Conservation (phyloP, 2,329 filamentous ascomycete genomes). For the Pestalotiopsis sp. region DNA sequence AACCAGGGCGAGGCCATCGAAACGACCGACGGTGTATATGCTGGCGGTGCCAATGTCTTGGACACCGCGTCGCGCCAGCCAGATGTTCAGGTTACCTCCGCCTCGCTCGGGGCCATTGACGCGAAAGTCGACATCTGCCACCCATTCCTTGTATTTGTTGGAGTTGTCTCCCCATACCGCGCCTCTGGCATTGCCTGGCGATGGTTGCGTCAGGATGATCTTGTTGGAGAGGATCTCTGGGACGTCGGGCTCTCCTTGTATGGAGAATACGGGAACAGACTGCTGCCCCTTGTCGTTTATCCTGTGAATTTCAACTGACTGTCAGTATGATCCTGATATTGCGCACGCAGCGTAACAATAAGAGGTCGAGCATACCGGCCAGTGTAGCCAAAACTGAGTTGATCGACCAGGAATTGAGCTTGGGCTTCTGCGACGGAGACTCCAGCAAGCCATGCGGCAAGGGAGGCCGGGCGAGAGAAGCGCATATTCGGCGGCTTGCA, state of each 20-base stretch:
- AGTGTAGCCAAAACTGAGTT: constrained; percentile 76
- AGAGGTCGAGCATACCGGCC: constrained; percentile 49
- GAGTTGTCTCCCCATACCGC: constrained; percentile 74
- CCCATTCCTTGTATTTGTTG: constrained; percentile 70
- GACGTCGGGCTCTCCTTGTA: constrained; percentile 52
- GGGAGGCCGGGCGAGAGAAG: constrained; percentile 33
- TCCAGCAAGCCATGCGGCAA: constrained; percentile 44
- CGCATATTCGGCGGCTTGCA: constrained; percentile 42
- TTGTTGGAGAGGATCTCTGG: constrained; percentile 81
- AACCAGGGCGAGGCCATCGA: constrained; percentile 87
- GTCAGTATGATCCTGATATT: not conserved
- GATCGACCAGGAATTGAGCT: constrained; percentile 68
- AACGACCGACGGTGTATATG: constrained; percentile 80
- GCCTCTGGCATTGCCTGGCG: constrained; percentile 81
- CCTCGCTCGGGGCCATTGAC: constrained; percentile 82
- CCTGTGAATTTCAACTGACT: constrained; percentile 12
- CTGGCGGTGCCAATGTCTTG: constrained; percentile 68
- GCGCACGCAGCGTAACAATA: not conserved
- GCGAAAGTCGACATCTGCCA: constrained; percentile 82
- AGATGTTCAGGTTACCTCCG: constrained; percentile 88
- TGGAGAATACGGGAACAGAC: constrained; percentile 53
- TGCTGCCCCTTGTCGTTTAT: constrained; percentile 62
- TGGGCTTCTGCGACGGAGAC: constrained; percentile 45
- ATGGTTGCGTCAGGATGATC: constrained; percentile 85
- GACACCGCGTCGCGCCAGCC: constrained; percentile 75